Evolutionary conservation across 2,329 filamentous ascomycete genomes (phyloP), one percentile per base, ranked within the genome.

Genomic region (Didymosphaeria variabile): DNA sequence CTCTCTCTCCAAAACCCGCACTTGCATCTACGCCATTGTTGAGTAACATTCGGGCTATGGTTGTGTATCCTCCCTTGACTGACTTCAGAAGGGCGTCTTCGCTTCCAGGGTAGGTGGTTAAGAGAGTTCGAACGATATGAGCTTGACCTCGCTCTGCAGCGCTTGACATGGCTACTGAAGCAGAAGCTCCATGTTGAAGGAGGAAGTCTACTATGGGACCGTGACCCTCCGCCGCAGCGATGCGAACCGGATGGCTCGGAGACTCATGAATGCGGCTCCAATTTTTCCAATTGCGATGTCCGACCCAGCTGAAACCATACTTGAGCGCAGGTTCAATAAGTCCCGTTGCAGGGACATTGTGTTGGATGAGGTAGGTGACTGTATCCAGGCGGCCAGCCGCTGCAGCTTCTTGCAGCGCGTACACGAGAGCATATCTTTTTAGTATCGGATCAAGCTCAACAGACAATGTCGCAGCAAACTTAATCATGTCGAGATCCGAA

Each of bases 41-140:
- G 29, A 50, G 47, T 32, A 47, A 15, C 45, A 47, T 47, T 29
- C 23, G 45, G 34, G 47, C 29, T 32, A 50, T 32, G 29, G 47
- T 50, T 34, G 47, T 50, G 47, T 50, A 34, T 15, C 47, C 47
- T 50, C 47, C 47, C 15, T 21, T 50, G 15, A 19, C 26, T 50
- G 47, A 32, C 26, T 34, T 50, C 15, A 34, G 26, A 50, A 50
- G 47, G 47, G 47, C 29, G 19, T 50, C 47, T 19, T 50, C 47
- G 17, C 47, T 34, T 32, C 13, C 26, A 34, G 47, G 47, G n/a
- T 50, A 50, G 26, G 47, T 34, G 26, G 17, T 32, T 7, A 34
- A 50, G 34, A 50, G 47, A n/a, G 47, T 21, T 50, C 19, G 17
- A n/a, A 50, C 29, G 29, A 32, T 9, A 34, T 34, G 29, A 50